phyloP scores from a whole-genome alignment of 768 basidiomycete genomes.

The Pleurotus cornucopiae region DNA sequence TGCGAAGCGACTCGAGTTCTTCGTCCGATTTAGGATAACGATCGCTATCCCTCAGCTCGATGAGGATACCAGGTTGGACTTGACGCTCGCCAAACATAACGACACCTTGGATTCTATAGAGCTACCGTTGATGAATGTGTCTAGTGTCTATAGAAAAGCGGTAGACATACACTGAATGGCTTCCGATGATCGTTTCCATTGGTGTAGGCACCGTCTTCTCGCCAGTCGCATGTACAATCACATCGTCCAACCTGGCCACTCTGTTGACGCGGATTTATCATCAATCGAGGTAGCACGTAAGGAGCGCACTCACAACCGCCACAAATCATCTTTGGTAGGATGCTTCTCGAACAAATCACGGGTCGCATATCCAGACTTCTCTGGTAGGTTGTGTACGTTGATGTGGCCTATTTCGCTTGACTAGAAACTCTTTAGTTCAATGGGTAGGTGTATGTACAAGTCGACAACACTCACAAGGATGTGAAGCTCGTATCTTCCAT shows the following conservation, averaged over 20 bases:
- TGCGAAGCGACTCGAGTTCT: constrained; percentile 24
- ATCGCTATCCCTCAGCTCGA: constrained; percentile 25
- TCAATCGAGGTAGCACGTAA: background rate
- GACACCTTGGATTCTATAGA: constrained; percentile 21
- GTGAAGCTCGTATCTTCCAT: constrained; percentile 27
- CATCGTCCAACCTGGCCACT: constrained; percentile 32
- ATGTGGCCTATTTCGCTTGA: constrained; percentile 16
- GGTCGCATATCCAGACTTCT: constrained; percentile 36
- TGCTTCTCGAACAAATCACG: constrained; percentile 40
- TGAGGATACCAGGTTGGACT: constrained; percentile 27
- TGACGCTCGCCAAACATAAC: constrained; percentile 43
- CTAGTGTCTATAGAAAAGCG: too few species aligned
- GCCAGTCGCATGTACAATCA: constrained; percentile 21
- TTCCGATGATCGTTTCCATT: constrained; percentile 20
- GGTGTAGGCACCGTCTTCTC: constrained; percentile 27
- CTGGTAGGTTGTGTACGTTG: constrained; percentile 24
- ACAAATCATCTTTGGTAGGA: constrained; percentile 35
- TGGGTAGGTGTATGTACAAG: too few species aligned
- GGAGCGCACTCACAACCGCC: constrained; percentile 30
- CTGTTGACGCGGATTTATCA: constrained; percentile 13
- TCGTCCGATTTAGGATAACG: constrained; percentile 18
- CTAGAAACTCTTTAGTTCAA: background rate
- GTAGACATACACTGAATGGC: constrained; percentile 21
- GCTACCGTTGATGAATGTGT: too few species aligned
- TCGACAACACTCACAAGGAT: constrained; percentile 16